Conservation (phyloP, 768 basidiomycete genomes). For the Podaxis sp. region DNA sequence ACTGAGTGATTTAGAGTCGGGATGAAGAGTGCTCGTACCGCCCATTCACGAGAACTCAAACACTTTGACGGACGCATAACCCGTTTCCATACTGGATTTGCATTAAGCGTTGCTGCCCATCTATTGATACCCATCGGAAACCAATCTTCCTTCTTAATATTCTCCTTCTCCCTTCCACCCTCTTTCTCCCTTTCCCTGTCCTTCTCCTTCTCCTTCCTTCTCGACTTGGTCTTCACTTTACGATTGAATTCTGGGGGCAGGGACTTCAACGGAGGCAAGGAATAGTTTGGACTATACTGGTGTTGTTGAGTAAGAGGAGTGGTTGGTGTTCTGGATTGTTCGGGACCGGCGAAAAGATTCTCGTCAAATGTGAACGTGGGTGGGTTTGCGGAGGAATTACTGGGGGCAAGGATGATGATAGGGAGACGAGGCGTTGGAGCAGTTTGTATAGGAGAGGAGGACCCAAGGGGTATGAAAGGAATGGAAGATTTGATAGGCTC, state of each 20-base stretch:
- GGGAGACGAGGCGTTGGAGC: constrained; percentile 16
- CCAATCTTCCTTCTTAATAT: constrained; percentile 58
- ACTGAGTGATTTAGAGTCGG: background rate
- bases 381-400: constrained; percentile 14
- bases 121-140: constrained; percentile 60
- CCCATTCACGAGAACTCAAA: constrained; percentile 79
- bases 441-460: constrained; percentile 10
- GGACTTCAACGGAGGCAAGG: constrained; percentile 51
- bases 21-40: constrained; percentile 46
- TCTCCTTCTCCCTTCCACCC: constrained; percentile 37
- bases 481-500: constrained; percentile 14
- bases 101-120: constrained; percentile 73
- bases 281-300: constrained; percentile 46
- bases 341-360: constrained; percentile 16
- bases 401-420: constrained; percentile 30
- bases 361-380: constrained; percentile 17
- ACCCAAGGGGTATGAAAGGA: constrained; percentile 9
- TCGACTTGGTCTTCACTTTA: constrained; percentile 33
- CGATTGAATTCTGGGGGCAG: constrained; percentile 53
- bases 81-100: constrained; percentile 75
- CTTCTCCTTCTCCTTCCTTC: constrained; percentile 47
- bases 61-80: constrained; percentile 74
- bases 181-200: constrained; percentile 55
- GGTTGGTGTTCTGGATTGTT: constrained; percentile 13
- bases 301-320: constrained; percentile 27